Base-by-base conservation (phyloP, 1,284 basidiomycete genomes). In the Malassezia cuniculi region DNA sequence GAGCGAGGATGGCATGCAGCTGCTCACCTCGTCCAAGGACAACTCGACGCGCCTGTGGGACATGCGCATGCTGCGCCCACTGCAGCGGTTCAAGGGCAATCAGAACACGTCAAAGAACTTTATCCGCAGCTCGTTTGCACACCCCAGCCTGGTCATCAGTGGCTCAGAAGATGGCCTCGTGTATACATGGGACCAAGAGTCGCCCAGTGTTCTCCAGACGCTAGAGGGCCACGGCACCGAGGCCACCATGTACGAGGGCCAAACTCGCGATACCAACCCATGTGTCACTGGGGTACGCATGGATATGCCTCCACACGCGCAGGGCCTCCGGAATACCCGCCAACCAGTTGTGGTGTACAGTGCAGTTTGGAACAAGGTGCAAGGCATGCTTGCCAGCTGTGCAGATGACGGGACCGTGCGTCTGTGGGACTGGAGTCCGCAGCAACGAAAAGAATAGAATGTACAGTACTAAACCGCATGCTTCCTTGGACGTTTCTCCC, bases 71-170 rank as follows among this genome's bases (percentile, higher is more conserved):
- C 47, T 67, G 4, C 37, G 48, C 1, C 70, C 68, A 18, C 47
- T 72, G 4, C 69, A 69, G 36, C 54, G 71, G 3, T 73, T 72
- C 55, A 72, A 69, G 18, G 70, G 71, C 1, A 70, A 72, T 42
- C 71, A 71, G 48, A 73, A 73, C 48, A 72, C 72, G 8, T 69
- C 69, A 16, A 71, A 72, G 48, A 73, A 72, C 58, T 69, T 73
- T 27, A 69, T 73, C 31, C 62, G 71, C 6, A 65, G 65, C 19
- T 52, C 59, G 12, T 73, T 73, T 45, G 69, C 68, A 0, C 60
- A 67, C 26, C 60, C 68, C 10, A 63, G 61, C 9, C 55, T 72
- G 33, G 53, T 73, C 20, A 60, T 71, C 3, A 63, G 68, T 19
- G 72, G 72, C 0, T 69, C 68, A 2, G 72, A 73, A 41, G 71